phyloP scores from a whole-genome alignment of 2,329 filamentous ascomycete genomes.

The Monilinia laxa region DNA sequence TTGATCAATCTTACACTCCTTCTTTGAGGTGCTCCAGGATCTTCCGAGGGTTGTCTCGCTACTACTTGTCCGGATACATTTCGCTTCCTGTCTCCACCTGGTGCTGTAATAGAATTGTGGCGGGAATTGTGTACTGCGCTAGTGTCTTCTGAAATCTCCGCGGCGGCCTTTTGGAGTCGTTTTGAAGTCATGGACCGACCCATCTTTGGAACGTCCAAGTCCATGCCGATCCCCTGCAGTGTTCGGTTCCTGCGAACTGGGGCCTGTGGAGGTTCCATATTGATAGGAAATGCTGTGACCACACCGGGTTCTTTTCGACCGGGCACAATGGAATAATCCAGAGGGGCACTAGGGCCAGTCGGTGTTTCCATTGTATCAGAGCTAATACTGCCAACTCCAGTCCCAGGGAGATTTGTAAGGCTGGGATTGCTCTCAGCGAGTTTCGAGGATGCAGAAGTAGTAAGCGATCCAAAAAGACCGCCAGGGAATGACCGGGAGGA shows the following conservation, averaged over 20 bases:
- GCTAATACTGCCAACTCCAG: conserved; percentile 39
- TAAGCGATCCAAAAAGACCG: conserved; percentile 39
- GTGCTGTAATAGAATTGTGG: conserved; percentile 30
- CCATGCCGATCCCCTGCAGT: conserved; percentile 40
- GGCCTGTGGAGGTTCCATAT: conserved; percentile 48
- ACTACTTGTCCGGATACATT: conserved; percentile 84
- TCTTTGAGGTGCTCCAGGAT: conserved; percentile 62
- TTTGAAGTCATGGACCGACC: conserved; percentile 39
- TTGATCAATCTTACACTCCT: conserved; percentile 73
- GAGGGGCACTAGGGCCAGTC: conserved; percentile 47
- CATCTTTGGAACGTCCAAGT: conserved; percentile 42
- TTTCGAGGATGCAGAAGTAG: conserved; percentile 37
- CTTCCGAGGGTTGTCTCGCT: conserved; percentile 54
- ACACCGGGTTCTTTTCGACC: conserved; percentile 37
- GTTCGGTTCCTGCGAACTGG: conserved; percentile 44
- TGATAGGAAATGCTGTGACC: conserved; percentile 35
- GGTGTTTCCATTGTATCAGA: conserved; percentile 65
- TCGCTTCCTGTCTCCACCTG: conserved; percentile 71
- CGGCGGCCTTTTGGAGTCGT: conserved; percentile 36
- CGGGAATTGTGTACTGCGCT: conserved; percentile 27
- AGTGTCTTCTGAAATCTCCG: conserved; percentile 35
- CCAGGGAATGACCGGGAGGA: conserved; percentile 34
- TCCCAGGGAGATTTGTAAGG: conserved; percentile 39
- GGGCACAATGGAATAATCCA: conserved; percentile 40
- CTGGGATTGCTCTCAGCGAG: conserved; percentile 42